A percentile compares a stretch with the other conserved stretches of the same genome.
phyloP scores from a whole-genome alignment of 2,329 filamentous ascomycete genomes.

The Metarhizium anisopliae region DNA sequence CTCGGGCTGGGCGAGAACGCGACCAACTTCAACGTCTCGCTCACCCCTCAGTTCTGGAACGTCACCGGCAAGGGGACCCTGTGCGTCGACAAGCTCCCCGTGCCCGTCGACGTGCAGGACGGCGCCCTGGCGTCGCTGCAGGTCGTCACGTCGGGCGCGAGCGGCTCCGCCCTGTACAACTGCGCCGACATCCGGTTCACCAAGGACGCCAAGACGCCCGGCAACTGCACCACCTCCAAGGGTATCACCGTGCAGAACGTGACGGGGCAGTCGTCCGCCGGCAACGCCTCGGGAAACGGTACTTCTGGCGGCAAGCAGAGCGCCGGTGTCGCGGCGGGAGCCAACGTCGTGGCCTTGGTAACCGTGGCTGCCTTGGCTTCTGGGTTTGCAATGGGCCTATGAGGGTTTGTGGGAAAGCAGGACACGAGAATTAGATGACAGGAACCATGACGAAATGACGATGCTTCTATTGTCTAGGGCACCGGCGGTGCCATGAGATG shows the following conservation, averaged over 20 bases:
- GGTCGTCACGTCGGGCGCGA: slow-evolving; percentile 54
- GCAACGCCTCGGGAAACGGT: neutral
- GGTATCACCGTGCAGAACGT: slow-evolving; percentile 34
- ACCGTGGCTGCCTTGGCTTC: slow-evolving; percentile 28
- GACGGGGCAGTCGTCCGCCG: slow-evolving; percentile 19
- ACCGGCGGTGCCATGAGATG: neutral
- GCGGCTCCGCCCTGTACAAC: slow-evolving; percentile 57
- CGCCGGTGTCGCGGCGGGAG: slow-evolving; percentile 14
- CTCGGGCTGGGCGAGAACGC: slow-evolving; percentile 40
- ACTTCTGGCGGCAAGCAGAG: slow-evolving; percentile 5
- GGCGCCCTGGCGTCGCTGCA: slow-evolving; percentile 60
- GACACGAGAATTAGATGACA: neutral
- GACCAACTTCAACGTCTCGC: slow-evolving; percentile 59
- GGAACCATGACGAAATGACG: neutral
- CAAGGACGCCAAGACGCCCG: slow-evolving; percentile 35
- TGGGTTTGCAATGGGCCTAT: slow-evolving; percentile 28
- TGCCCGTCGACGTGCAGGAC: slow-evolving; percentile 47
- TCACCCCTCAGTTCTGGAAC: slow-evolving; percentile 51
- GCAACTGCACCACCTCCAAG: slow-evolving; percentile 21
- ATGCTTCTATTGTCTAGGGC: neutral
- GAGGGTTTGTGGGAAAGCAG: slow-evolving; percentile 1
- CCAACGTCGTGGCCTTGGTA: slow-evolving; percentile 20
- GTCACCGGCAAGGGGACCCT: slow-evolving; percentile 53
- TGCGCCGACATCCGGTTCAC: slow-evolving; percentile 68
- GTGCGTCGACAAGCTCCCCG: slow-evolving; percentile 51